Conservation (phyloP, 495 filamentous ascomycete species). For the Podospora appendiculata region DNA sequence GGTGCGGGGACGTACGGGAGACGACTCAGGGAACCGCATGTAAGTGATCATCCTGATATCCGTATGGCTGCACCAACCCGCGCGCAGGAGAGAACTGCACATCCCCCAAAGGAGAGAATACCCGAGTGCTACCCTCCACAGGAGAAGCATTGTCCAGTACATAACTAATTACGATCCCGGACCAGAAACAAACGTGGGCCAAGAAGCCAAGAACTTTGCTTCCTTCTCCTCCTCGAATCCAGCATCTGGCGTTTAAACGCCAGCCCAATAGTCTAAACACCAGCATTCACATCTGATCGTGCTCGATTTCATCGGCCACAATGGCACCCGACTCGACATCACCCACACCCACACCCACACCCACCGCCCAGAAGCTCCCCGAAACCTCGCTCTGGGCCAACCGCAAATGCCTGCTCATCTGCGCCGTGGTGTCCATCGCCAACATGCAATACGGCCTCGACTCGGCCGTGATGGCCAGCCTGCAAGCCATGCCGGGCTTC, state of each 20-base stretch:
- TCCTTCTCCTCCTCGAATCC: too few species aligned
- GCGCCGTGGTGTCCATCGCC: conserved; percentile 29
- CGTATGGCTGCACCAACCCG: not conserved
- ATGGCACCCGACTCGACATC: not conserved
- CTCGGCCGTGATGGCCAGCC: conserved; percentile 48
- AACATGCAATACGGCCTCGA: conserved; percentile 53
- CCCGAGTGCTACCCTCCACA: not conserved
- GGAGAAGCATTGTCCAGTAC: not conserved
- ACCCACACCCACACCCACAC: not conserved
- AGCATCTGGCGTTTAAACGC: too few species aligned
- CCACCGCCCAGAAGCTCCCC: conserved; percentile 8
- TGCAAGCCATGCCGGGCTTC: conserved; percentile 56
- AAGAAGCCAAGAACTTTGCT: too few species aligned
- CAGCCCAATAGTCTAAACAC: too few species aligned
- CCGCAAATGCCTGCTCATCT: conserved; percentile 32
- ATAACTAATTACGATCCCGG: not conserved
- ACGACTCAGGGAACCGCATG: not conserved
- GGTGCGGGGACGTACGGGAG: not conserved
- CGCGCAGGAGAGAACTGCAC: too few species aligned
- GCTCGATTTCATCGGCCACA: not conserved
- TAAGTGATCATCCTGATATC: not conserved
- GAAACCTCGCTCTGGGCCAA: conserved; percentile 34
- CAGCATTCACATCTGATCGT: not conserved
- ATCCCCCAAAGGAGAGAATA: not conserved
- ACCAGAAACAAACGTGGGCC: not conserved